Evolutionary conservation across 768 basidiomycete genomes (phyloP).

Genomic region (Chalciporus pseudorubinellus): DNA sequence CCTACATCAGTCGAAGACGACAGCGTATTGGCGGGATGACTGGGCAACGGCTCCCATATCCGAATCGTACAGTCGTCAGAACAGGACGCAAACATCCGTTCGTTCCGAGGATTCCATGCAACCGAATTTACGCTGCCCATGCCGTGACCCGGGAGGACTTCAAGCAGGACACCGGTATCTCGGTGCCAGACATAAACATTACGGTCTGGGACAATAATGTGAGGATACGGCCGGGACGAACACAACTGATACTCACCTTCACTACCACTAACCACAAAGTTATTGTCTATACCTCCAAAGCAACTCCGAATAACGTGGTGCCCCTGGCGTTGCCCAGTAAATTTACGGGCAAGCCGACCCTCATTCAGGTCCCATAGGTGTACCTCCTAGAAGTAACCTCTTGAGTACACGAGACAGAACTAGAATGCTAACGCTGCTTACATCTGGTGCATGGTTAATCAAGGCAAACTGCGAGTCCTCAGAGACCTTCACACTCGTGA

Average conservation of each 20-base stretch:
- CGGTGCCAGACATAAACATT: constrained; percentile 96
- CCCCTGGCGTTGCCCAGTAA: constrained; percentile 81
- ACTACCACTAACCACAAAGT: constrained; percentile 90
- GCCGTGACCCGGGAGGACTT: constrained; percentile 86
- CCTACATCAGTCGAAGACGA: constrained; percentile 20
- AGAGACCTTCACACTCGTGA: constrained; percentile 86
- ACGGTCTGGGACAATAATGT: constrained; percentile 57
- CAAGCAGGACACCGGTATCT: constrained; percentile 78
- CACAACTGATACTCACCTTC: constrained; percentile 64
- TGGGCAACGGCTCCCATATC: constrained; percentile 70
- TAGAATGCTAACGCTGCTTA: constrained; percentile 37
- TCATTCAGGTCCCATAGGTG: constrained; percentile 81
- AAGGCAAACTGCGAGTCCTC: constrained; percentile 83
- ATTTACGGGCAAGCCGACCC: constrained; percentile 71
- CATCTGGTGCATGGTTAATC: constrained; percentile 85
- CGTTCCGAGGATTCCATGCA: constrained; percentile 90
- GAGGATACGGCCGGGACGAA: constrained; percentile 6
- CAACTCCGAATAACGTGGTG: constrained; percentile 88
- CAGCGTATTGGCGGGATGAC: constrained; percentile 16
- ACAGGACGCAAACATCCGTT: constrained; percentile 93
- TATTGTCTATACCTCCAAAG: constrained; percentile 87
- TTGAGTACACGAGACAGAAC: constrained; percentile 5
- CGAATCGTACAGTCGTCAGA: constrained; percentile 90
- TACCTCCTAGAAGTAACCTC: constrained; percentile 61
- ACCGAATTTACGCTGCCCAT: constrained; percentile 91